phyloP scores from a whole-genome alignment of 2,329 filamentous ascomycete genomes.

The Arthrocladium fulminans region DNA sequence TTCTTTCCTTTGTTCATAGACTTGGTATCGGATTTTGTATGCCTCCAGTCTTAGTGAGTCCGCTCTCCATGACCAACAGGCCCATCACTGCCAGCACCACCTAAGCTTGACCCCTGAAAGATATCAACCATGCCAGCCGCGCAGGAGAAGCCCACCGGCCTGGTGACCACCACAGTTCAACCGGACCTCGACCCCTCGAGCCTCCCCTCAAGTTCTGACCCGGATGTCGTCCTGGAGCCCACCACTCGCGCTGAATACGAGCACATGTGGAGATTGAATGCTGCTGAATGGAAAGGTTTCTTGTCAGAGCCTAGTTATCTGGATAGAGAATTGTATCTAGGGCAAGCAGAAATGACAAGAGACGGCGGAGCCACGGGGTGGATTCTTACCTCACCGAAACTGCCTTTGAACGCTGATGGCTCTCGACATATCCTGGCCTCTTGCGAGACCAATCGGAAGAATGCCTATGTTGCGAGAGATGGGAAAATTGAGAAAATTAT shows the following conservation, averaged over 20 bases:
- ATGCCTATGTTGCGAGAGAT: constrained; percentile 32
- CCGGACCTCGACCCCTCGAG: neutral
- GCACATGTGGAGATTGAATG: constrained; percentile 46
- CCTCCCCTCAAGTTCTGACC: constrained; percentile 42
- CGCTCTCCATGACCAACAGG: neutral
- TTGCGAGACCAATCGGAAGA: constrained; percentile 47
- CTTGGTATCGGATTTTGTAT: neutral
- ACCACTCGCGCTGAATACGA: constrained; percentile 47
- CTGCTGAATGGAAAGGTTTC: constrained; percentile 49
- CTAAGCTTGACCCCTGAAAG: neutral
- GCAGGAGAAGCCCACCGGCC: constrained; percentile 1
- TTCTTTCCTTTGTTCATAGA: neutral
- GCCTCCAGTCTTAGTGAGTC: neutral
- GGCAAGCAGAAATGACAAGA: constrained; percentile 43
- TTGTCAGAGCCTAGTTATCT: constrained; percentile 49
- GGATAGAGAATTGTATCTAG: constrained; percentile 47
- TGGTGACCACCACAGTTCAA: constrained; percentile 10
- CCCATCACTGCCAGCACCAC: neutral
- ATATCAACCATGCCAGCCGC: constrained; percentile 6
- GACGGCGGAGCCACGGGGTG: constrained; percentile 51
- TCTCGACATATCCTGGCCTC: constrained; percentile 44
- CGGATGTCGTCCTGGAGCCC: constrained; percentile 45
- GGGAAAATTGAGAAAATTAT: constrained; percentile 44
- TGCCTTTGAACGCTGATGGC: constrained; percentile 29
- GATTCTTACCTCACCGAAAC: constrained; percentile 46